A percentile compares a stretch with the other conserved stretches of the same genome.
These are phyloP conservation scores for Lentinula sp. DNA, from an alignment of 768 basidiomycete genomes.

Conservation along the genomic window DNA sequence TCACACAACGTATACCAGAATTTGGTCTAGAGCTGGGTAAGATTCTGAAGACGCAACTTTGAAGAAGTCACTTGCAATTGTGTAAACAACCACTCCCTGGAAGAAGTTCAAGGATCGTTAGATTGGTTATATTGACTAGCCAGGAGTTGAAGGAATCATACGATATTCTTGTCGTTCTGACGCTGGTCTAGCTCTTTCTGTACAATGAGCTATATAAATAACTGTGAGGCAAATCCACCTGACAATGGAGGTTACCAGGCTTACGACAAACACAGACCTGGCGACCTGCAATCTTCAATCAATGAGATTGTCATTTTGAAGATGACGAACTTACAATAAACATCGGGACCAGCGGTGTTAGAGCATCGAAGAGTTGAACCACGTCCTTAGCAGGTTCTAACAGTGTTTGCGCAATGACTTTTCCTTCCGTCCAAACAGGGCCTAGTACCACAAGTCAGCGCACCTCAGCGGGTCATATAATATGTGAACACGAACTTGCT, in stretches of 20 bases:
- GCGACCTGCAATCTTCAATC: neutral
- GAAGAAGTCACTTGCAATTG: neutral
- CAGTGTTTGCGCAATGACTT: slow-evolving; percentile 1
- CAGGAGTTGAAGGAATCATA: neutral
- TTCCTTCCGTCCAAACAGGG: slow-evolving; percentile 2
- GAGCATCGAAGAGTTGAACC: neutral
- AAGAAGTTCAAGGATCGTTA: neutral
- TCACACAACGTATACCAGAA: slow-evolving; percentile 10
- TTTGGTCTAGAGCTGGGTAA: neutral
- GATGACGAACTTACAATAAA: neutral
- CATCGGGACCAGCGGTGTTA: slow-evolving; percentile 1
- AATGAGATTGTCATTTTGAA: neutral
- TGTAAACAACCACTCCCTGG: neutral
- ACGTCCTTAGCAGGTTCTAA: slow-evolving; percentile 7
- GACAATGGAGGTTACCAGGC: neutral
- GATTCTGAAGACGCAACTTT: neutral
- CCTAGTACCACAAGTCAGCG: neutral
- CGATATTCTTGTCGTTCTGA: slow-evolving; percentile 8
- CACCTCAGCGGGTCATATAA: neutral
- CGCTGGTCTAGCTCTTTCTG: slow-evolving; percentile 5
- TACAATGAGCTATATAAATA: slow-evolving; percentile 1
- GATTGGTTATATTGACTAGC: neutral
- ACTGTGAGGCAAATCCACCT: neutral
- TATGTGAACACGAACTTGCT: neutral
- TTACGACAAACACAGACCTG: slow-evolving; percentile 5